phyloP scores from a whole-genome alignment of 2,329 filamentous ascomycete genomes.

The Alternaria gansuensis region DNA sequence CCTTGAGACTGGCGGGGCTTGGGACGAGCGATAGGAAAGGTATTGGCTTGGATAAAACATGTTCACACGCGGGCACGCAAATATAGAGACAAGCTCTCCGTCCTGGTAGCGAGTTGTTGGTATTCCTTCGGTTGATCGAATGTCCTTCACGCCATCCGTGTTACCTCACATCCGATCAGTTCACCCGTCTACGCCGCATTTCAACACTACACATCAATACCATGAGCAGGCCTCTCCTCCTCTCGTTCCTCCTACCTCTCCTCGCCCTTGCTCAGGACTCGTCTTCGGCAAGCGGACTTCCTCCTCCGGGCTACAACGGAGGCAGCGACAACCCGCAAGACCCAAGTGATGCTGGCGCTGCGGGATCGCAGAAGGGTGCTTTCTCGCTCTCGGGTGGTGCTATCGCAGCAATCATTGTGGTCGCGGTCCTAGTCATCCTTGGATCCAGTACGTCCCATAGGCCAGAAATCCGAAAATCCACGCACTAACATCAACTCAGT shows the following conservation, averaged over 20 bases:
- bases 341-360: conserved; percentile 66
- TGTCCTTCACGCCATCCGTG: conserved; percentile 43
- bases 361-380: conserved; percentile 67
- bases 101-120: conserved; percentile 39
- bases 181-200: conserved; percentile 28
- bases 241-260: conserved; percentile 41
- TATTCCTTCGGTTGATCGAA: conserved; percentile 43
- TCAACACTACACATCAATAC: conserved; percentile 25
- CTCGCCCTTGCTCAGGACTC: conserved; percentile 42
- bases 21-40: conserved; percentile 29
- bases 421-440: conserved; percentile 68
- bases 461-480: background rate
- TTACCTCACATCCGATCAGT: conserved; percentile 34
- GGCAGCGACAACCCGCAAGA: conserved; percentile 49
- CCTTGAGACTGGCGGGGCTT: conserved; percentile 39
- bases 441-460: conserved; percentile 68
- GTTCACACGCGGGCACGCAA: conserved; percentile 32
- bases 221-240: conserved; percentile 41
- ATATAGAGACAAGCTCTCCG: conserved; percentile 48
- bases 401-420: conserved; percentile 77
- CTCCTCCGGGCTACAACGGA: conserved; percentile 49
- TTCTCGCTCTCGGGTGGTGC: conserved; percentile 73
- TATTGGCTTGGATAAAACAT: conserved; percentile 36
- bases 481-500: conserved; percentile 57
- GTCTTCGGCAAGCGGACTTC: conserved; percentile 29